phyloP scores from a whole-genome alignment of 2,329 filamentous ascomycete genomes.

The Ceratocystis lukuohia region DNA sequence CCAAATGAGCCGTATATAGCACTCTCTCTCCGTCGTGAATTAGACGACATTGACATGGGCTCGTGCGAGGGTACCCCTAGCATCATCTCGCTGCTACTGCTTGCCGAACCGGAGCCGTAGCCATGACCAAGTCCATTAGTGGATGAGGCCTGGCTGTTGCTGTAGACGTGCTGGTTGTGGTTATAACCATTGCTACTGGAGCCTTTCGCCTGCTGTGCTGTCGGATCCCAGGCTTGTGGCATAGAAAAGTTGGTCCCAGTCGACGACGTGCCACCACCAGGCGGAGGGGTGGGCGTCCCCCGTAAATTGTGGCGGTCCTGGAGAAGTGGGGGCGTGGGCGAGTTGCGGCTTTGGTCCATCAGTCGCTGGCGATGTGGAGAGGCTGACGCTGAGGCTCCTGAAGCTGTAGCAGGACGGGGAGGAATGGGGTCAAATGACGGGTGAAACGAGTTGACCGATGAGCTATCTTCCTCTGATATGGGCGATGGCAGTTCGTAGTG shows the following conservation, averaged over 20 bases:
- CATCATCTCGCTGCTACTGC: conserved; percentile 16
- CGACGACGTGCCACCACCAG: conserved; percentile 18
- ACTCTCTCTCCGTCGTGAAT: conserved; percentile 43
- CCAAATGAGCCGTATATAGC: conserved; percentile 44
- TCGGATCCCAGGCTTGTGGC: conserved; percentile 7
- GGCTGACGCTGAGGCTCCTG: conserved; percentile 32
- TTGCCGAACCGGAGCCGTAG: background rate
- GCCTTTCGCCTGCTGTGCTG: conserved; percentile 4
- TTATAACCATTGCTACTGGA: conserved; percentile 21
- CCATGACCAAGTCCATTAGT: conserved; percentile 20
- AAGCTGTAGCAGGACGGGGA: conserved; percentile 38
- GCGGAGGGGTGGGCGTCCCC: conserved; percentile 33
- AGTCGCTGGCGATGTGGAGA: conserved; percentile 40
- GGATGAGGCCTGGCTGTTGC: conserved; percentile 25
- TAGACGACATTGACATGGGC: background rate
- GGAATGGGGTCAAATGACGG: conserved; percentile 22
- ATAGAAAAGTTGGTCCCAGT: conserved; percentile 21
- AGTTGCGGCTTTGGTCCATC: conserved; percentile 27
- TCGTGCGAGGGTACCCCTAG: conserved; percentile 16
- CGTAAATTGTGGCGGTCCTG: conserved; percentile 26
- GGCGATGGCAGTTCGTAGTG: conserved; percentile 45
- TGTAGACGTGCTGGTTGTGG: conserved; percentile 34
- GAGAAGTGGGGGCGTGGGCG: conserved; percentile 40
- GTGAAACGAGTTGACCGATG: conserved; percentile 12
- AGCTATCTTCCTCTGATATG: conserved; percentile 28